phyloP scores from a whole-genome alignment of 306 rosid species.

The Chamaecrista fasciculata region DNA sequence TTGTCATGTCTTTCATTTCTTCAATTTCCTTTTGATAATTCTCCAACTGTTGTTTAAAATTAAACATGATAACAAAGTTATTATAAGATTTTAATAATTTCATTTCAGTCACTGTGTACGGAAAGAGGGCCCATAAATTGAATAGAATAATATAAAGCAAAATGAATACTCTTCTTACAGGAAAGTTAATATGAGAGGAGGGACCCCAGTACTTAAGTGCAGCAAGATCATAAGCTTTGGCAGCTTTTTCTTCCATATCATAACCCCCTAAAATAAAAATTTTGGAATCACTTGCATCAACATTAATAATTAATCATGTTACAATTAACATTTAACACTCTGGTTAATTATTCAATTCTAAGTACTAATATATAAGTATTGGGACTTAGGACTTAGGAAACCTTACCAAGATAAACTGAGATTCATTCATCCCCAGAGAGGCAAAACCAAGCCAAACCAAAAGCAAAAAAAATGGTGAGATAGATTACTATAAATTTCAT shows the following conservation, averaged over 20 bases:
- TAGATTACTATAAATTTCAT: conserved; percentile 21
- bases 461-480: conserved; percentile 24
- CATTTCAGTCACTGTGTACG: conserved; percentile 9
- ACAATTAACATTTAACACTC: too few relatives aligned
- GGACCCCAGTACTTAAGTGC: too few relatives aligned
- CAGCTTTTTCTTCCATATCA: conserved; percentile 96
- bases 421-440: conserved; percentile 39
- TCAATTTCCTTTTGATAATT: conserved; percentile 73
- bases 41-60: conserved; percentile 49
- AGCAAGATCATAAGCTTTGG: conserved; percentile 91
- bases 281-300: conserved; percentile 42
- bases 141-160: conserved; percentile 15
- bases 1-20: conserved; percentile 79
- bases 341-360: too few relatives aligned
- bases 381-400: conserved; percentile 14
- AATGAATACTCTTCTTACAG: conserved; percentile 46
- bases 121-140: background rate
- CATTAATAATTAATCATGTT: too few relatives aligned
- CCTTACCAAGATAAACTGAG: conserved; percentile 88
- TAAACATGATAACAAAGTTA: background rate
- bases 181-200: conserved; percentile 87
- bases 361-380: too few relatives aligned
- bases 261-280: conserved; percentile 72
- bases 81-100: conserved; percentile 24
- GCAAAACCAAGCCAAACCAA: conserved; percentile 5